phyloP scores from a whole-genome alignment of 2,329 filamentous ascomycete species.

The Fusarium nodosum region DNA sequence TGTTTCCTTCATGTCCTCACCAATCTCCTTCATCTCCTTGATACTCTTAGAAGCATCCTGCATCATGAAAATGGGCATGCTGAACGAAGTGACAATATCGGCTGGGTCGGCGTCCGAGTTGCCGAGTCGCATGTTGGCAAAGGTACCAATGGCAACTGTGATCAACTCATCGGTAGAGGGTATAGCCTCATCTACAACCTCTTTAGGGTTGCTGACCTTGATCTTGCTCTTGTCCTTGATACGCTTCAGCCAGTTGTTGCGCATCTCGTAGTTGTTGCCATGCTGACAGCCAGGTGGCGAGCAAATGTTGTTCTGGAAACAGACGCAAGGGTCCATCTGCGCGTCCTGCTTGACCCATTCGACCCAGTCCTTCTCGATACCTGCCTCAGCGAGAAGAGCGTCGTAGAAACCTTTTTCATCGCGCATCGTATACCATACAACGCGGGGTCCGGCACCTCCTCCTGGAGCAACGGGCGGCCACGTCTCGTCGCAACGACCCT shows the following conservation, averaged over 20 bases:
- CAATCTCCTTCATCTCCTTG: slow-evolving; percentile 46
- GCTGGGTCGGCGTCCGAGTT: background rate
- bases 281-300: background rate
- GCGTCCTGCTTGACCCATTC: slow-evolving; percentile 13
- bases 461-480: background rate
- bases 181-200: slow-evolving; percentile 17
- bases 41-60: slow-evolving; percentile 47
- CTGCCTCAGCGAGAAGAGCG: background rate
- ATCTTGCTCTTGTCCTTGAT: slow-evolving; percentile 27
- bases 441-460: background rate
- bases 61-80: slow-evolving; percentile 36
- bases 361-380: slow-evolving; percentile 23
- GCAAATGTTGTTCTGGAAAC: background rate
- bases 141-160: background rate
- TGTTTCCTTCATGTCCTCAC: slow-evolving; percentile 36
- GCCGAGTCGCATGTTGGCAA: background rate
- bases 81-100: slow-evolving; percentile 9
- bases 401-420: slow-evolving; percentile 4
- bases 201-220: slow-evolving; percentile 16
- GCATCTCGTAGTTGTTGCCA: background rate
- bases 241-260: background rate
- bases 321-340: background rate
- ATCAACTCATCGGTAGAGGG: slow-evolving; percentile 11
- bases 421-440: background rate
- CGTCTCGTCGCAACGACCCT: background rate